Evolutionary conservation across 148 eudicot species (phyloP).

Genomic region (Rhododendron mucronatum): DNA sequence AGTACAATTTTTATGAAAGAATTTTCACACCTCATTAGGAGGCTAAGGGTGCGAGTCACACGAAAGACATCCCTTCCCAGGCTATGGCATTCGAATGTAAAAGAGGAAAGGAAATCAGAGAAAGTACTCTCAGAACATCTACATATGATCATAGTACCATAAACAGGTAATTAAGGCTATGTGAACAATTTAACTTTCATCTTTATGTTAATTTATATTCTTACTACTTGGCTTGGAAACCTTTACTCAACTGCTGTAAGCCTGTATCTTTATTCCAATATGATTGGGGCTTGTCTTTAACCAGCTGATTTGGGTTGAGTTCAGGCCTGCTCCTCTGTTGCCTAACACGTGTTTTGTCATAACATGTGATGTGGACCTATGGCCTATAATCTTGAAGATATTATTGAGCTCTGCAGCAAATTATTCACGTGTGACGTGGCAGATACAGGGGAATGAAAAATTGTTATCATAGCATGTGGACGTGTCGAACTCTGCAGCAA

Average conservation of each 20-base stretch:
- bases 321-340: not conserved
- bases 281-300: not conserved
- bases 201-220: not conserved
- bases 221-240: not conserved
- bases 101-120: not conserved
- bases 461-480: constrained; percentile 3
- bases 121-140: not conserved
- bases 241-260: not conserved
- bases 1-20: not conserved
- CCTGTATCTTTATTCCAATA: not conserved
- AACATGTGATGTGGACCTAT: constrained; percentile 11
- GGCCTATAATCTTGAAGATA: not conserved
- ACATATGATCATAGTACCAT: not conserved
- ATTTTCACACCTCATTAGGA: not conserved
- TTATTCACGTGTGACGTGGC: not conserved
- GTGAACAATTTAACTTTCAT: not conserved
- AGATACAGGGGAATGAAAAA: not conserved
- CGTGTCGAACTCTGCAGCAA: not conserved
- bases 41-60: not conserved
- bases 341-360: not conserved
- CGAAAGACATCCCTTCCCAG: not conserved
- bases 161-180: not conserved
- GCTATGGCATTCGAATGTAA: not conserved
- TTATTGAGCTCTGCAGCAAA: not conserved
- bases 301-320: not conserved